Evolutionary conservation across 1,139 yeast genomes (phyloP).

Genomic region (Pichia sp.): DNA sequence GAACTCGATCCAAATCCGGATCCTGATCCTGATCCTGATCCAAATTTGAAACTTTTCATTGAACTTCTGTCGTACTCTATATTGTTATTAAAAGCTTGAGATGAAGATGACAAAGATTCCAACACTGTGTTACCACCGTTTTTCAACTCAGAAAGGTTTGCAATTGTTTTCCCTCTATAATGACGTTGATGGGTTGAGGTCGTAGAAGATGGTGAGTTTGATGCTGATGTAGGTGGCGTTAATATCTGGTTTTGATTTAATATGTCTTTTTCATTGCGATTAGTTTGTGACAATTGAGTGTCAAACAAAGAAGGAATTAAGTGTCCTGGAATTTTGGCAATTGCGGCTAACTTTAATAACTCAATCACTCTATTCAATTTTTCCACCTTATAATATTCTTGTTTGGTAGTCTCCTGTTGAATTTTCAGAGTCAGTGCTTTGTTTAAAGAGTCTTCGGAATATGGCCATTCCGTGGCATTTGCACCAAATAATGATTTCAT

Average conservation of each 20-base stretch:
- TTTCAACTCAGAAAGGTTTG: constrained; percentile 10
- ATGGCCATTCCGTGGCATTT: constrained; percentile 45
- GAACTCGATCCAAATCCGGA: not conserved
- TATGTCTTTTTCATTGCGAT: not conserved
- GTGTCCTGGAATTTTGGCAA: constrained; percentile 57
- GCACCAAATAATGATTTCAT: constrained; percentile 40
- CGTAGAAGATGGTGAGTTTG: constrained; percentile 2
- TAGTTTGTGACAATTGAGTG: not conserved
- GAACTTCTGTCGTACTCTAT: constrained; percentile 19
- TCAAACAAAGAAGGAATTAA: constrained; percentile 58
- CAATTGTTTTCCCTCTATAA: constrained; percentile 13
- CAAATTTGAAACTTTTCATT: constrained; percentile 36
- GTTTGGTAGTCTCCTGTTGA: constrained; percentile 81
- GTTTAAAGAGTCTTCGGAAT: constrained; percentile 52
- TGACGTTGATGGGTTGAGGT: constrained; percentile 11
- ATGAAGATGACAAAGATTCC: not conserved
- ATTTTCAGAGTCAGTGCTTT: constrained; percentile 57
- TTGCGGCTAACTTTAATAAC: constrained; percentile 52
- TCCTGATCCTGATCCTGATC: constrained; percentile 22
- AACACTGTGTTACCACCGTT: not conserved
- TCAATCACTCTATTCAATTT: constrained; percentile 51
- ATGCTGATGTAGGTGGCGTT: not conserved
- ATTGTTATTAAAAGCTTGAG: constrained; percentile 17
- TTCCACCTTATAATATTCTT: constrained; percentile 68
- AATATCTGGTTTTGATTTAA: not conserved